Base-by-base conservation (phyloP, 2,329 filamentous ascomycete genomes). In the Ilyonectria destructans region DNA sequence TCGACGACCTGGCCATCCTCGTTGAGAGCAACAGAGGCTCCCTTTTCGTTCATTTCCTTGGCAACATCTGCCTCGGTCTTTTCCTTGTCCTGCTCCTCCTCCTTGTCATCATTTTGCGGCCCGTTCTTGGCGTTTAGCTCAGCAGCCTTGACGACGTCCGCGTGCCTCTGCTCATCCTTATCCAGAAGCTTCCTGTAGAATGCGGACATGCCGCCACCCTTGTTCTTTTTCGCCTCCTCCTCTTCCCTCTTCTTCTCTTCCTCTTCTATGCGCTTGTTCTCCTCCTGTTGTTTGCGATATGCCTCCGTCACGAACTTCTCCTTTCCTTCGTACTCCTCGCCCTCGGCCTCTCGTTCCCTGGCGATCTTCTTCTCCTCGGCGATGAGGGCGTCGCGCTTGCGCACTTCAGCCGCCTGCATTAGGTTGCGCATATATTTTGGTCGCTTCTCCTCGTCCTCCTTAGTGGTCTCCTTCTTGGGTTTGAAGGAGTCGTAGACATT, bases 291-390 rank as follows among this genome's bases (percentile, higher is more conserved):
- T 77, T 88, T 87, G 83, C 93, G 94, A 79, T 96, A 97, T 40
- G 93, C 93, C 65, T 90, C 91, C 0, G 93, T 96, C 37, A 96
- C 94, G 73, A 96, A 96, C 80, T 92, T 93, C 78, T 96, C 94
- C 82, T 95, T 96, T 75, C 92, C 93, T 0, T 88, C 92, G 75
- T 90, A 96, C 77, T 92, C 92, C 37, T 96, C 93, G 19, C 93
- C 93, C 78, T 96, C 94, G 0, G 89, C 91, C 75, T 93, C 93
- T 52, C 93, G 87, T 78, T 96, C 93, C 26, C 91, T 87, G 74
- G 93, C 91, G 74, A 96, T 86, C 80, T 93, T 89, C 81, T 94
- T 94, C 82, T 96, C 93, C 77, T 93, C 91, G 3, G 93, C 93
- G 31, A 95, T 91, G 56, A 92, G 85, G 54, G 92, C 89, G 79